Evolutionary conservation across 2,329 filamentous ascomycete species (phyloP).

Genomic region (Piedraia hortae): DNA sequence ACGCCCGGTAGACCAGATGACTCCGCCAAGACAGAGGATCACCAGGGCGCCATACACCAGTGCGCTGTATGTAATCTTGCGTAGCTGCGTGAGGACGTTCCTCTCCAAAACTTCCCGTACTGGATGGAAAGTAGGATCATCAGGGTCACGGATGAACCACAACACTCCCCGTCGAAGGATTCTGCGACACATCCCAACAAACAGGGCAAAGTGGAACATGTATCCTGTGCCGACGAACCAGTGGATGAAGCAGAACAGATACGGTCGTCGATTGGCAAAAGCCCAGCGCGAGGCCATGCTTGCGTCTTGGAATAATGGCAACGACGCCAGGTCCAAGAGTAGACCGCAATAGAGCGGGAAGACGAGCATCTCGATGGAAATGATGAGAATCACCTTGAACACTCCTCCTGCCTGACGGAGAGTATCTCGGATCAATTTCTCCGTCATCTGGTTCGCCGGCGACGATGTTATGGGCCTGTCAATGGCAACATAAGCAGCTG

Average conservation of each 20-base stretch:
- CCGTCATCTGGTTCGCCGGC: slow-evolving; percentile 27
- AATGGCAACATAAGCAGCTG: slow-evolving; percentile 52
- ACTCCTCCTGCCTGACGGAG: slow-evolving; percentile 87
- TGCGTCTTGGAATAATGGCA: slow-evolving; percentile 66
- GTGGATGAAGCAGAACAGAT: slow-evolving; percentile 85
- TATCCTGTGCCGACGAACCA: slow-evolving; percentile 98
- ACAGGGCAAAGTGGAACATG: slow-evolving; percentile 98
- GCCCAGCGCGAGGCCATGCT: slow-evolving; percentile 48
- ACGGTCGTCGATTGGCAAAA: slow-evolving; percentile 52
- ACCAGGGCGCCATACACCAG: slow-evolving; percentile 86
- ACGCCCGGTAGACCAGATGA: slow-evolving; percentile 69
- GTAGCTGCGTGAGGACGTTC: slow-evolving; percentile 69
- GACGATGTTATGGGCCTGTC: slow-evolving; percentile 44
- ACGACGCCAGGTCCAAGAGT: slow-evolving; percentile 60
- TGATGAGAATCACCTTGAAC: slow-evolving; percentile 92
- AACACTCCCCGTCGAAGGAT: slow-evolving; percentile 87
- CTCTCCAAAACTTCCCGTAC: slow-evolving; percentile 89
- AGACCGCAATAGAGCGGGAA: slow-evolving; percentile 91
- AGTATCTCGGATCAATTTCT: slow-evolving; percentile 53
- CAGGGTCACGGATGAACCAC: slow-evolving; percentile 93
- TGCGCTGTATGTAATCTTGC: slow-evolving; percentile 89
- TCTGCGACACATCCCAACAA: slow-evolving; percentile 96
- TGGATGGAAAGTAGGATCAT: slow-evolving; percentile 93
- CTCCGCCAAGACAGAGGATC: slow-evolving; percentile 74
- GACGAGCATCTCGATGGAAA: slow-evolving; percentile 94